Evolutionary conservation across 192 early-diverging fungal genomes (phyloP), one percentile per base, ranked within the genome.

Genomic region (Irineochytrium annulatum): DNA sequence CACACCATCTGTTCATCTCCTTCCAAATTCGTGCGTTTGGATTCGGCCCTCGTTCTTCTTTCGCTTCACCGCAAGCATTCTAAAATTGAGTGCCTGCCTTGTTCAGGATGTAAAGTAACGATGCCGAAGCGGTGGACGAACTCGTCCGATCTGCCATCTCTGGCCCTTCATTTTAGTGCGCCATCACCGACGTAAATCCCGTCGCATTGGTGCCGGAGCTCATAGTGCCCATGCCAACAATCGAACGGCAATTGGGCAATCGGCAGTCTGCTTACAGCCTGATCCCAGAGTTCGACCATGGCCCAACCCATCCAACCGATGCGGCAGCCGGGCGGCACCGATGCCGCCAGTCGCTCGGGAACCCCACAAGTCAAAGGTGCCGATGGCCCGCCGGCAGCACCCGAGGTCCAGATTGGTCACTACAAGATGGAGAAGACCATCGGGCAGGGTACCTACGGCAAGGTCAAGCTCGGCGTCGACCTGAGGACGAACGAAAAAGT

Each of bases 391-490:
- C 0, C 3, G 14, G 13, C 20, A 11, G n/a, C 11, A 14, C n/a
- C n/a, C n/a, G n/a, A 11, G 11, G 11, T 14, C 39, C 11, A 33
- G 24, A 28, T 70, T 8, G 73, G 73, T 1, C 45, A 67, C 39
- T 98, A 92, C 70, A 82, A 83, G 55, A 81, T 98, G 43, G 76
- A 84, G 53, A 94, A 95, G 62, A 96, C 94, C 0, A 75, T 98
- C 34, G 95, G 95, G n/a, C 89, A 92, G 45, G 95, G 95, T 5
- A 92, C 88, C 62, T 93, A 93, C 89, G 95, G 94, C 56, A 98
- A 96, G 71, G 95, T 98, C 57, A 95, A 97, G 64, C 76, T 98
- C 16, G 94, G 92, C 34, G 70, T 88, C 6, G 86, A 94, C 63
- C 80, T 79, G 33, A 76, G 84, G 16, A 93, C 89, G 31, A 86